Evolutionary conservation across 371 early-diverging fungal genomes (phyloP), one percentile per base, ranked within the genome.

Genomic region (Dinochytrium kinnereticum): DNA sequence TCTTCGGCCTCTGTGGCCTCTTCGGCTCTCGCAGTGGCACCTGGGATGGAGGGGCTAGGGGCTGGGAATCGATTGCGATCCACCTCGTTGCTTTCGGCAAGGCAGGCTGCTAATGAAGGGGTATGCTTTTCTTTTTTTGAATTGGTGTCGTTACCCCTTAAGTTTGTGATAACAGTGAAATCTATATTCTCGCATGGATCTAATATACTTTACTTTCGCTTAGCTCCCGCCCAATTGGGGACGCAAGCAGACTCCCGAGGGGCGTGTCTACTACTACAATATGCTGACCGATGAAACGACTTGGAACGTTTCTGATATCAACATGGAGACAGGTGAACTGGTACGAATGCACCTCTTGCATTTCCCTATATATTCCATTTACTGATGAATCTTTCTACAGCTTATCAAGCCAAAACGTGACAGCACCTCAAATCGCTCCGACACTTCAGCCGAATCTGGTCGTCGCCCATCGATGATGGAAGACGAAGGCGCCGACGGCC

Each of bases 161-260:
- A 10, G 49, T 13, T 13, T 26, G 55, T 26, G 5, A 5, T 34
- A 7, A 34, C 13, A 7, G 61, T 5, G 7, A 61, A 61, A 61
- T 64, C 39, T 19, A 33, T 64, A 28, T 37, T 21, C 71, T 55
- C 10, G 70, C 19, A 57, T 40, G 15, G 37, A 30, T 44, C 44
- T 1, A 68, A 7, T 34, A 51, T 68, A 33, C 7, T 30, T 55
- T 66, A 1, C 10, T 57, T n/a, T n/a, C n/a, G n/a, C n/a, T 3
- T 34, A 68, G 73, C 61, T 86, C 44, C 91, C 90, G 36, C 87
- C 84, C 39, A 86, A 90, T 75, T 95, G 89, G 91, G 86, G 84
- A 34, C 82, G 85, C 38, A 86, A 89, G 74, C 72, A 79, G 3
- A 85, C 86, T 0, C 78, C 80, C 0, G 88, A 90, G 68, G 89